These are phyloP conservation scores for Fusarium lyarnte DNA, from an alignment of 2,329 filamentous ascomycete genomes.

Conservation along the genomic window DNA sequence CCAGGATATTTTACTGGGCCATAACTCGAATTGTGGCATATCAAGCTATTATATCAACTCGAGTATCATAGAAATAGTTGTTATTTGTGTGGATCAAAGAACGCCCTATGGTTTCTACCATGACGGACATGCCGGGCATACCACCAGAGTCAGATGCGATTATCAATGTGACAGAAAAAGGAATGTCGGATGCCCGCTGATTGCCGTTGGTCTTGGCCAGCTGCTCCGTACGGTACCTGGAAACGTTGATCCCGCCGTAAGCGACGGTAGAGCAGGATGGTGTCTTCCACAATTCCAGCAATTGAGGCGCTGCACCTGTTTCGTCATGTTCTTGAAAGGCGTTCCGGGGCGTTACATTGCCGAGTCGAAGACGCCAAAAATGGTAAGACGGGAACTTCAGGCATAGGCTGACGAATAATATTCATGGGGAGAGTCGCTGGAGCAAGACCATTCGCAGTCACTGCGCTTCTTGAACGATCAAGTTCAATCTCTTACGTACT, in stretches of 20 bases:
- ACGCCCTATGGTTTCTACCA: not conserved
- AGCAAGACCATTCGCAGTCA: not conserved
- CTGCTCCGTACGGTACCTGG: conserved; percentile 8
- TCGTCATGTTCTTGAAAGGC: conserved; percentile 35
- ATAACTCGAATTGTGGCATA: not conserved
- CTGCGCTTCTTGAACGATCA: not conserved
- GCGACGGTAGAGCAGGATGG: conserved; percentile 31
- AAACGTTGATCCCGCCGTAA: conserved; percentile 42
- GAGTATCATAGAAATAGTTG: not conserved
- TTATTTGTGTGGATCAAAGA: not conserved
- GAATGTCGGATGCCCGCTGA: conserved; percentile 9
- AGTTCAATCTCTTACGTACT: not conserved
- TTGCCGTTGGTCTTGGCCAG: conserved; percentile 10
- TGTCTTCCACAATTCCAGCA: conserved; percentile 6
- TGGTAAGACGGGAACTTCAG: conserved; percentile 5
- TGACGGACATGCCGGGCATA: not conserved
- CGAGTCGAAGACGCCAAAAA: not conserved
- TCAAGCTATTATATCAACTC: not conserved
- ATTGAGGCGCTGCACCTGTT: conserved; percentile 22
- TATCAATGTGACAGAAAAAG: conserved; percentile 2
- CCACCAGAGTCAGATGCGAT: conserved; percentile 4
- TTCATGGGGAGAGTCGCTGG: not conserved
- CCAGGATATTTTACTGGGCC: not conserved
- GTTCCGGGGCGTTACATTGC: conserved; percentile 24
- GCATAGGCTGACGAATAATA: conserved; percentile 1